Evolutionary conservation across 169 alveolate genomes (phyloP).

Genomic region (Theileria parva): DNA sequence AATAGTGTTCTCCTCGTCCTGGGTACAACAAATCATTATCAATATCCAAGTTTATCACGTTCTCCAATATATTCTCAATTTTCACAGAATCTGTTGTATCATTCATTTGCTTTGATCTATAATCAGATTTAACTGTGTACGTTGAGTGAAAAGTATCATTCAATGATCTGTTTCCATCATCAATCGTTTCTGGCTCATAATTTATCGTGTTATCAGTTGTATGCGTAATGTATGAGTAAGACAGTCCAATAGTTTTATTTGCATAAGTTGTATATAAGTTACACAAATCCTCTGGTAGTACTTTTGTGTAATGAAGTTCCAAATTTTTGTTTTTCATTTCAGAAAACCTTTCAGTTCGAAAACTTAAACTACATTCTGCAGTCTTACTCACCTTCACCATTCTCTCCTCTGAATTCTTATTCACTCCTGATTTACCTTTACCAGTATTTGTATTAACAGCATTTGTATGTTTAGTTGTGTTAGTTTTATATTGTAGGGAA

Average conservation of each 20-base stretch:
- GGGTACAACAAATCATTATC: conserved; percentile 12
- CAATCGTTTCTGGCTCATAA: not conserved
- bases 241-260: not conserved
- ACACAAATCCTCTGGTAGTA: not conserved
- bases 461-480: not conserved
- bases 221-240: not conserved
- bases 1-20: conserved; percentile 26
- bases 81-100: conserved; percentile 3
- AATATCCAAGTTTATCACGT: not conserved
- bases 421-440: not conserved
- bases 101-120: not conserved
- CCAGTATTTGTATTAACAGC: not conserved
- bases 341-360: not conserved
- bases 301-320: conserved; percentile 6
- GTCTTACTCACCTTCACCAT: conserved; percentile 1
- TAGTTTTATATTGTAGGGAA: conserved; percentile 32
- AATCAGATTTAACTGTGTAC: not conserved
- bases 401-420: not conserved
- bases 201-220: not conserved
- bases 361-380: not conserved
- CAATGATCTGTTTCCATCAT: not conserved
- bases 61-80: not conserved
- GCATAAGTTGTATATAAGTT: not conserved
- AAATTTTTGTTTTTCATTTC: not conserved
- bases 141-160: not conserved